phyloP scores from a whole-genome alignment of 2,329 filamentous ascomycete genomes.

The Ophiostoma australiae region DNA sequence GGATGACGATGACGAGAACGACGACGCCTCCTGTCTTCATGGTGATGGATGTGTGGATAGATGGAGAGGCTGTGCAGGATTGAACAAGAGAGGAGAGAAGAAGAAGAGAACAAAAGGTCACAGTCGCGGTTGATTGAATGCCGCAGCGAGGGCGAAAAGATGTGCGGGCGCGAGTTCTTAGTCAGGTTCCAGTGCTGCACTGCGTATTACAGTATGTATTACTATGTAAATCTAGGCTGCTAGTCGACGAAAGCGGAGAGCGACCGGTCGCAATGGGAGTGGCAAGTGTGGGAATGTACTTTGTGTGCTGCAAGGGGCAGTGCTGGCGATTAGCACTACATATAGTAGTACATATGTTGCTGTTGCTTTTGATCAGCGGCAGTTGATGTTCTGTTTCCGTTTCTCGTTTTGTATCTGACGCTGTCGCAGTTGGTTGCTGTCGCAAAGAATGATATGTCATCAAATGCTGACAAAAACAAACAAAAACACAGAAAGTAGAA shows the following conservation, averaged over 20 bases:
- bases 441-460: neutral
- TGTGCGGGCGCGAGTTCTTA: neutral
- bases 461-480: neutral
- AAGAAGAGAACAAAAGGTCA: too few relatives aligned
- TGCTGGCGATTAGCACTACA: neutral
- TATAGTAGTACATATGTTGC: too few relatives aligned
- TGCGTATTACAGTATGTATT: neutral
- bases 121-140: neutral
- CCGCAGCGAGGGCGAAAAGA: neutral
- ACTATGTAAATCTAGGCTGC: neutral
- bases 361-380: neutral
- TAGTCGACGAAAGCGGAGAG: slow-evolving; percentile 3
- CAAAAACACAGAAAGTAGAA: neutral
- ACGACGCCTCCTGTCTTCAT: slow-evolving; percentile 62
- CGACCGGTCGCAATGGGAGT: neutral
- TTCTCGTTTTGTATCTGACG: neutral
- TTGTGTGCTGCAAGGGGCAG: slow-evolving; percentile 6
- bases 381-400: too few relatives aligned
- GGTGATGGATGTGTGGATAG: slow-evolving; percentile 27
- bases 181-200: neutral
- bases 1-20: slow-evolving; percentile 65
- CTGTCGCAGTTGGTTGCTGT: neutral
- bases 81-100: neutral
- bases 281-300: neutral
- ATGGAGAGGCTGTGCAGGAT: neutral